Base-by-base conservation (phyloP, 352 stramenopile genomes). In the Peronospora destructor region DNA sequence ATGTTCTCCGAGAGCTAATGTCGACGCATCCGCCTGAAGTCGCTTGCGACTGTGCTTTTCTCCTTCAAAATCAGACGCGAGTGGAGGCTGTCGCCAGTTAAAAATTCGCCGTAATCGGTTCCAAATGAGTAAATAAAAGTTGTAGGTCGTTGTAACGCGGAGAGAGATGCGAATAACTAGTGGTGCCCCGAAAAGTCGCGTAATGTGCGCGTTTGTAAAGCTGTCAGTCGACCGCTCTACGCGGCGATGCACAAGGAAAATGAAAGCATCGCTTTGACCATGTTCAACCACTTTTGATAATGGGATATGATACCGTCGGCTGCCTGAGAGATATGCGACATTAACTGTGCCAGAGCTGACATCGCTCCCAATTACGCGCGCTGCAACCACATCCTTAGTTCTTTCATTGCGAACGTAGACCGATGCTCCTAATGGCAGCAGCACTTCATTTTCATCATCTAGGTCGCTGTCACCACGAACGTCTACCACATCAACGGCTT, bases 211-310 rank as follows among this genome's bases (percentile, higher is more conserved):
- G 33, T 91, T 85, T 21, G 80, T 85, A 50, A 94, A 94, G 35
- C 66, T 82, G 49, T 85, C 78, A 17, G 71, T 84, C 11, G 80
- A 87, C 26, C 78, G 71, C 54, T 93, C 83, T 16, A 93, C 73
- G n/a, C 83, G 71, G 1, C 83, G 83, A 51, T 93, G 83, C 13
- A 93, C 83, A n/a, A 93, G 60, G 37, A 87, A 90, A 9, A 93
- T 55, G 32, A 78, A 85, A 0, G 77, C 77, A 41, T 85, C 69
- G 30, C 66, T 63, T 25, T 71, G 64, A 12, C 56, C 67, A 30
- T 76, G 63, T 28, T 72, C 61, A 3, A 84, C 51, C 16, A 89
- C 61, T 46, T 85, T 85, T 0, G 69, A 68, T 36, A 76, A 39
- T 0, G 78, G 61, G 6, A 89, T 71, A 44, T 84, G 70, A 45